Base-by-base conservation (phyloP, 345 rosid genomes). In the Abelmoschus esculentus region DNA sequence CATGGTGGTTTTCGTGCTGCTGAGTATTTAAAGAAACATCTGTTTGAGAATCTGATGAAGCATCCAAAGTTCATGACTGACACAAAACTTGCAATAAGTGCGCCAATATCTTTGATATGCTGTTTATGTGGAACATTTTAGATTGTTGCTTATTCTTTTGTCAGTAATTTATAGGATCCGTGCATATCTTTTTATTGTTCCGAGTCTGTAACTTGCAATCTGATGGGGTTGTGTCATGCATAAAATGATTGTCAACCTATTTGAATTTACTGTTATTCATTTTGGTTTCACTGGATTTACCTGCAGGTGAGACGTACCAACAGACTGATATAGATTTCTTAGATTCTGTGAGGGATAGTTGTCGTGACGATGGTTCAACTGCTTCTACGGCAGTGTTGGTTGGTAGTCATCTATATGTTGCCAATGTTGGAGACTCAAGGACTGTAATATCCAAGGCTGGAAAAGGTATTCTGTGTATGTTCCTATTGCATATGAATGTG, bases 391-490 rank as follows among this genome's bases (percentile, higher is more conserved):
- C 97, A 47, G 88, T 96, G 26, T 77, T 96, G 79, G 89, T 96
- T 28, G 97, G 93, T 70, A 84, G 80, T 74, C 98, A 89, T 85
- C 82, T 92, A 7, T 96, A 83, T 75, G 99, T 96, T 84, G 99
- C 98, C 60, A 96, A 92, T 75, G 99, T 96, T 76, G 99, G 99
- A 83, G 98, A 96, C 76, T 96, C 99, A 12, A 85, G 99, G 71
- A 87, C 99, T 40, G 86, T 96, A 65, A 81, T 92, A 80, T 92
- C 97, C 53, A 96, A 86, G 77, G 86, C 91, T 76, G 98, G 98
- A 59, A 83, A 87, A 85, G 99, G 99, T 95, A 80, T 47, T 7
- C 17, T 5, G 3, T 53, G 50, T 7, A 22, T 4, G 13, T 19
- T 34, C 28, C 42, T 4, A 9, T 26, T 53, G 12, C 26, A 14